phyloP scores from a whole-genome alignment of 805 yeast genomes.

The baker's yeast (Saccharomyces cerevisiae) region DNA sequence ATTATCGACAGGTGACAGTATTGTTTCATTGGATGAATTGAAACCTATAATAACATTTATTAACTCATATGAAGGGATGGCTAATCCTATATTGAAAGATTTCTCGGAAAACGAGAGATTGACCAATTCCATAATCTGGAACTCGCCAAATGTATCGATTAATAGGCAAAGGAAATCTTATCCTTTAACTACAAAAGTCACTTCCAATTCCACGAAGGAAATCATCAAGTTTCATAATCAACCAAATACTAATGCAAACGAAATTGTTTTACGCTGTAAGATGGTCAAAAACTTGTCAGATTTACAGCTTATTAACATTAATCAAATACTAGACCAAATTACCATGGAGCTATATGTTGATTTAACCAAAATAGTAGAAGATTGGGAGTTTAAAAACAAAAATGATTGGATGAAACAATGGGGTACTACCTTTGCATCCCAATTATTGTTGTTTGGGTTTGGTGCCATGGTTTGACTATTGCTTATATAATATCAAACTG shows the following conservation, averaged over 20 bases:
- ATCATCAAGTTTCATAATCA: constrained; percentile 33
- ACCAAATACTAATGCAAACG: constrained; percentile 15
- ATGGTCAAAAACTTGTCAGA: constrained; percentile 40
- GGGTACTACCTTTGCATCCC: constrained; percentile 55
- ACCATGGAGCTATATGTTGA: constrained; percentile 53
- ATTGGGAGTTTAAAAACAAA: constrained; percentile 40
- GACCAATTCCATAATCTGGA: constrained; percentile 16
- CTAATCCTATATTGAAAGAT: constrained; percentile 24
- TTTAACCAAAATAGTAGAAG: constrained; percentile 43
- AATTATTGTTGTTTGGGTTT: constrained; percentile 47
- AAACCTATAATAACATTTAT: constrained; percentile 54
- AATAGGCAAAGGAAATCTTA: constrained; percentile 21
- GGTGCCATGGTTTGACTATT: constrained; percentile 44
- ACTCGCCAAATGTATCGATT: constrained; percentile 24
- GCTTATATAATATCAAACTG: neutral
- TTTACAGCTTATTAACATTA: constrained; percentile 33
- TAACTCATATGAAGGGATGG: constrained; percentile 31
- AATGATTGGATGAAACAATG: constrained; percentile 43
- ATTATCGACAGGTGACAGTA: constrained; percentile 46
- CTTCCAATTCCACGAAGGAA: constrained; percentile 16
- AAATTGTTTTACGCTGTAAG: constrained; percentile 32
- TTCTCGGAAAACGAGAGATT: constrained; percentile 2
- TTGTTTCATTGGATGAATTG: constrained; percentile 50
- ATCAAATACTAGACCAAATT: constrained; percentile 43
- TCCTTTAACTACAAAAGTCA: constrained; percentile 22